Percentiles rank a stretch among this genome's conserved stretches.
phyloP scores from a whole-genome alignment of 306 rosid genomes.

The Pterocarpus santalinus region DNA sequence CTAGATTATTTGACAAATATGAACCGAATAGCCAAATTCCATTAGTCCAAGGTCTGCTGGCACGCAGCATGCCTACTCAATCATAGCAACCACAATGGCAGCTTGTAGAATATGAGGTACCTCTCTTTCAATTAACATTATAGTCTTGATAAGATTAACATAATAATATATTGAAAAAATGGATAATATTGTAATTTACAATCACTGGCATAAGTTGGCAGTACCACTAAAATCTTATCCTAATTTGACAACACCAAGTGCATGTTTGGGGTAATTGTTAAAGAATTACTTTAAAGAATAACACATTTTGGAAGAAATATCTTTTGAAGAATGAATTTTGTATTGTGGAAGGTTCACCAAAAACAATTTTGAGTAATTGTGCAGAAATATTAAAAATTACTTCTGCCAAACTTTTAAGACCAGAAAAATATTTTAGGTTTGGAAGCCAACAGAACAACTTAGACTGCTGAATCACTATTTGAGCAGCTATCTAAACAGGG shows the following conservation, averaged over 20 bases:
- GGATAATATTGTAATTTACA: conserved; percentile 6
- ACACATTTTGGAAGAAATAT: conserved; percentile 13
- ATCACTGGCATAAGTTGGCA: background rate
- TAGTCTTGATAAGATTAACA: background rate
- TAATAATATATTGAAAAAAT: background rate
- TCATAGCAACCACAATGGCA: conserved; percentile 4
- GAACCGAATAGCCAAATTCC: background rate
- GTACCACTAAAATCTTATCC: conserved; percentile 6
- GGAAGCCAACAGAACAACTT: conserved; percentile 35
- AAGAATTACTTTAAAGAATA: background rate
- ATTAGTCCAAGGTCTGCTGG: conserved; percentile 1
- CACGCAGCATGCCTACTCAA: background rate
- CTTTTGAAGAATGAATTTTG: conserved; percentile 23
- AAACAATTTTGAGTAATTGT: background rate
- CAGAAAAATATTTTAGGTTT: conserved; percentile 24
- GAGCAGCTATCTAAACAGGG: conserved; percentile 12
- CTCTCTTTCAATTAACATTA: background rate
- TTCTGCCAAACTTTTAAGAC: conserved; percentile 17
- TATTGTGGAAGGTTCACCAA: conserved; percentile 16
- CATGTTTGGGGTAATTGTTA: conserved; percentile 1
- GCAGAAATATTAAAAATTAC: conserved; percentile 19
- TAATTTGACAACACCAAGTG: background rate
- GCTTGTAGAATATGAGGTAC: background rate
- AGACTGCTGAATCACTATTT: conserved; percentile 24
- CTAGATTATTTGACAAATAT: conserved; percentile 18